Base-by-base conservation (phyloP, 306 rosid genomes). In the Dryas alaskensis region DNA sequence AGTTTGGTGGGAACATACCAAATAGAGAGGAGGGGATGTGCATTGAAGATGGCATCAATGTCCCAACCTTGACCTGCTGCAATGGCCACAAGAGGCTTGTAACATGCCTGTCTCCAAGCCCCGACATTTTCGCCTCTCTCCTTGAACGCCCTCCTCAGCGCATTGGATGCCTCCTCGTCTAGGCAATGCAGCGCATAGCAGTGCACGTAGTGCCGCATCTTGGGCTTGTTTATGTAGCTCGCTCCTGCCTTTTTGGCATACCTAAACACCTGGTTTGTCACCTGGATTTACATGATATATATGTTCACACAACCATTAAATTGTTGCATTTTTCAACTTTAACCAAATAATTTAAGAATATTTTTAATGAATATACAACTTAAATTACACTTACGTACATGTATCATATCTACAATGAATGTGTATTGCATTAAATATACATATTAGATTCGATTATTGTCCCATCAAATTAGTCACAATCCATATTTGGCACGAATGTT, bases 191-290 rank as follows among this genome's bases (percentile, higher is more conserved):
- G 76, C 0, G 98, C 98, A 19, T 91, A 91, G 80, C 98, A 93
- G 67, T 91, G 98, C 51, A 94, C 98, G 64, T 94, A 94, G 83
- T 94, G 98, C n/a, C 98, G 67, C 98, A 94, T 94, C 72, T 94
- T 94, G 0, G 98, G 98, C 88, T 94, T 94, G 91, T 94, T 94
- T 5, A 94, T 94, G 87, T 94, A 89, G 78, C 90, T 92, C 1
- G 97, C 97, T 27, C 99, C 99, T 11, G 90, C 95, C 55, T 86
- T 89, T 85, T 92, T 92, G 0, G 97, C 97, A 65, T 75, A 89
- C 88, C 95, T 85, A 61, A 89, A 92, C 60, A 92, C 99, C 70
- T 94, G 95, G 73, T 91, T 94, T 45, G 97, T 92, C 76, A 91
- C 96, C 97, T 91, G 78, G 64, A 63, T 13, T 5, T 16, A 63